Evolutionary conservation across 208 protist species (phyloP).

Genomic region (Crithidia thermophila): DNA sequence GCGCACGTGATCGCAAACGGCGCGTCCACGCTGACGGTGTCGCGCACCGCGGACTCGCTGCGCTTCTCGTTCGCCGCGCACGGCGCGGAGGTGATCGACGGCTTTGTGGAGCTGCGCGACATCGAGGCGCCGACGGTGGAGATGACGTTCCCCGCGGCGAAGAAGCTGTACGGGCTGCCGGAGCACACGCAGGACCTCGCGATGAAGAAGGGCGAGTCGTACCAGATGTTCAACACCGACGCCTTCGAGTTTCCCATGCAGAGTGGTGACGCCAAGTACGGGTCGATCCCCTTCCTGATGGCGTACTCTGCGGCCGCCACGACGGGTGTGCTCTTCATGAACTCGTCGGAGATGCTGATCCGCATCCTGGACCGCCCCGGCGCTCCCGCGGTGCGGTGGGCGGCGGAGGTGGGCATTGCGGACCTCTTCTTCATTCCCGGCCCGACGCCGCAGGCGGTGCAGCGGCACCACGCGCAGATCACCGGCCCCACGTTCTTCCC

Average conservation of each 20-base stretch:
- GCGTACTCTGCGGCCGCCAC: constrained; percentile 63
- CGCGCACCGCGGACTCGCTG: not conserved
- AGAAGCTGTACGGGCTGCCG: constrained; percentile 94
- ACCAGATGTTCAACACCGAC: constrained; percentile 97
- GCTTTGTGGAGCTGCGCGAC: constrained; percentile 14
- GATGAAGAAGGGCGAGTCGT: constrained; percentile 78
- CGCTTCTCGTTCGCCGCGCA: constrained; percentile 1
- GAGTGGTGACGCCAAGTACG: constrained; percentile 94
- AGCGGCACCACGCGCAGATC: constrained; percentile 90
- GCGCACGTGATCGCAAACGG: constrained; percentile 5
- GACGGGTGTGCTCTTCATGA: constrained; percentile 95
- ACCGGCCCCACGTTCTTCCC: constrained; percentile 95
- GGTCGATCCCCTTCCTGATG: constrained; percentile 94
- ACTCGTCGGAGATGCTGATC: constrained; percentile 86
- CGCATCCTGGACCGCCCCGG: constrained; percentile 10
- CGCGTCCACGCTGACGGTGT: constrained; percentile 7
- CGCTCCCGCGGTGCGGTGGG: constrained; percentile 81
- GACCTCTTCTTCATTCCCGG: constrained; percentile 97
- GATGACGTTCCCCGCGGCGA: constrained; percentile 48
- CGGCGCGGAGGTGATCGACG: not conserved
- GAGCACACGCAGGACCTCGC: constrained; percentile 93
- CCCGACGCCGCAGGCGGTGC: constrained; percentile 72
- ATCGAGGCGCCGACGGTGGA: constrained; percentile 5
- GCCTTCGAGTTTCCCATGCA: constrained; percentile 97
- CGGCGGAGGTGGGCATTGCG: constrained; percentile 90